These are phyloP conservation scores for Pythium graminicola DNA, from an alignment of 352 stramenopile genomes.

Conservation along the genomic window DNA sequence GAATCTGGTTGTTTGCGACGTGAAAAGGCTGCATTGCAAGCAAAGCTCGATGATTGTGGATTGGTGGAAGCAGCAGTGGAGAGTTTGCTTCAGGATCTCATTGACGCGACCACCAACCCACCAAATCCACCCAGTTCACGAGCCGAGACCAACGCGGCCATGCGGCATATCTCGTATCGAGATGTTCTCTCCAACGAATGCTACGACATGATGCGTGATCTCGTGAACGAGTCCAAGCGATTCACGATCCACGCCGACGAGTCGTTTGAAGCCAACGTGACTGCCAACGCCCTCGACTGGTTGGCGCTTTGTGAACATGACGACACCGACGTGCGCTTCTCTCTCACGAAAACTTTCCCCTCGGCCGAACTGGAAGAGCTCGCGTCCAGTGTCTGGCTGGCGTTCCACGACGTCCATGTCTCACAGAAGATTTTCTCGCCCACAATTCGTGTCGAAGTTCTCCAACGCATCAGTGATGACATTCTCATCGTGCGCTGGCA, in stretches of 20 bases:
- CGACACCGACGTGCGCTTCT: slow-evolving; percentile 22
- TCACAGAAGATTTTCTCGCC: slow-evolving; percentile 22
- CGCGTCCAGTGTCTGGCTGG: slow-evolving; percentile 19
- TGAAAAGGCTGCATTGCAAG: slow-evolving; percentile 20
- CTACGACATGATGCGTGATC: slow-evolving; percentile 25
- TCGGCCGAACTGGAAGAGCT: slow-evolving; percentile 17
- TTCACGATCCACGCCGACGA: slow-evolving; percentile 20
- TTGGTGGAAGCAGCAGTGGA: slow-evolving; percentile 22
- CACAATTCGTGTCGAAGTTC: slow-evolving; percentile 15
- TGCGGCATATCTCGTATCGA: slow-evolving; percentile 13
- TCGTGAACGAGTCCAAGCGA: slow-evolving; percentile 19
- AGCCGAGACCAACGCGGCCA: background rate
- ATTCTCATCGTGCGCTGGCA: slow-evolving; percentile 23
- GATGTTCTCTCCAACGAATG: slow-evolving; percentile 23
- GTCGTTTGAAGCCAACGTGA: background rate
- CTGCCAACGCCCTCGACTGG: slow-evolving; percentile 14
- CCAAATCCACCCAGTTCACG: background rate
- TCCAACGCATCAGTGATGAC: slow-evolving; percentile 26
- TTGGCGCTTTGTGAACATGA: slow-evolving; percentile 14
- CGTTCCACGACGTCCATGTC: slow-evolving; percentile 18
- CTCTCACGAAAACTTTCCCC: slow-evolving; percentile 21
- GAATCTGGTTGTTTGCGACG: slow-evolving; percentile 22
- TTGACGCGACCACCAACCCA: slow-evolving; percentile 17
- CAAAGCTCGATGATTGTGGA: slow-evolving; percentile 21
- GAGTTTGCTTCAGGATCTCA: slow-evolving; percentile 22